Evolutionary conservation across 768 basidiomycete genomes (phyloP).

Genomic region (Podaxis rugospora): DNA sequence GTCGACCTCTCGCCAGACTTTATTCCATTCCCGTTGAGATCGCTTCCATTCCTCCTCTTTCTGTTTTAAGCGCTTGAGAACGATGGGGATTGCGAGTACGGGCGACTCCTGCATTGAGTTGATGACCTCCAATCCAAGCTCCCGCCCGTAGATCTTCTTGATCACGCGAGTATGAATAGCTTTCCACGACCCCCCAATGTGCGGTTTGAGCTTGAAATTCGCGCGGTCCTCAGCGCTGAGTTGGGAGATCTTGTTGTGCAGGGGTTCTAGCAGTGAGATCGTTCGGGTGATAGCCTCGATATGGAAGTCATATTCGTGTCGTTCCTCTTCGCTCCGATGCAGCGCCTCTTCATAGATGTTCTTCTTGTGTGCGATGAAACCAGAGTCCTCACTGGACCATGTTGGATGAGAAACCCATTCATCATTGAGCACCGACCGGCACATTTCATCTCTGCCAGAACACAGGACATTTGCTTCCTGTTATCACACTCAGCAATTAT

Average conservation of each 20-base stretch:
- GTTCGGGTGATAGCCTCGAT: constrained; percentile 94
- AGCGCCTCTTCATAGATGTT: constrained; percentile 96
- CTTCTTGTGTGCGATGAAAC: constrained; percentile 87
- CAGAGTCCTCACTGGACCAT: constrained; percentile 91
- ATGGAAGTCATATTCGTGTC: constrained; percentile 99
- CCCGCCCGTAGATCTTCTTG: constrained; percentile 95
- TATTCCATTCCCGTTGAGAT: constrained; percentile 97
- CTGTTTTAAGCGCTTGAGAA: constrained; percentile 83
- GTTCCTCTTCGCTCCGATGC: constrained; percentile 94
- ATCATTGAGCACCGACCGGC: constrained; percentile 92
- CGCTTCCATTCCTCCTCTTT: constrained; percentile 99
- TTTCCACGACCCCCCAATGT: constrained; percentile 82
- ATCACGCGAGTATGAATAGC: constrained; percentile 89
- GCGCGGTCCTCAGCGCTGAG: constrained; percentile 76
- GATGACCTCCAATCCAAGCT: constrained; percentile 76
- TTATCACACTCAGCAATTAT: not conserved
- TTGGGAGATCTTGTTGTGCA: constrained; percentile 80
- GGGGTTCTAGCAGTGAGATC: constrained; percentile 86
- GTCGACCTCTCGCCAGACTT: constrained; percentile 97
- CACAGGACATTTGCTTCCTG: constrained; percentile 88
- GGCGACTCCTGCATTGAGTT: constrained; percentile 93
- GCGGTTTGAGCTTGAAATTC: constrained; percentile 83
- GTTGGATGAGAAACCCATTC: constrained; percentile 98
- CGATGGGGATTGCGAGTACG: constrained; percentile 82
- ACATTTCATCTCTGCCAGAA: constrained; percentile 96